A percentile compares a stretch with the other conserved stretches of the same genome.
These are phyloP conservation scores for Thalassiosira mediterranea DNA, from an alignment of 352 stramenopile species.

Conservation along the genomic window DNA sequence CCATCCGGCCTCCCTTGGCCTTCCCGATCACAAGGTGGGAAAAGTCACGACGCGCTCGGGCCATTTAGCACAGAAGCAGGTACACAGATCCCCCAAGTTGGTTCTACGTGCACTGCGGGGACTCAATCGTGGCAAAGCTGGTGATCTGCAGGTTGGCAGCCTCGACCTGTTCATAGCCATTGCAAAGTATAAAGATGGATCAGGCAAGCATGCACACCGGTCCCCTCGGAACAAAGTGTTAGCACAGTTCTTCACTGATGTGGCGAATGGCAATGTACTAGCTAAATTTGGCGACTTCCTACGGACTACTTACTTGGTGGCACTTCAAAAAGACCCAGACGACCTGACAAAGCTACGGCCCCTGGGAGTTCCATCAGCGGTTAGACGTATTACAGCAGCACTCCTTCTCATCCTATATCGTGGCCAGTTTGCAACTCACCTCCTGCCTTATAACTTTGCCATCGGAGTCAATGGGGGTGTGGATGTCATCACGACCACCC, in stretches of 20 bases:
- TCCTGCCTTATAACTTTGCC: conserved; percentile 31
- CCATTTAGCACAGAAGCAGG: neutral
- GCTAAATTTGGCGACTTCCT: neutral
- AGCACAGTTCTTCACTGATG: neutral
- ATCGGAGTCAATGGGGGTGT: conserved; percentile 11
- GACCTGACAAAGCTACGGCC: conserved; percentile 18
- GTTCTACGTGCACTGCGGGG: neutral
- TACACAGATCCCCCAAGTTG: neutral
- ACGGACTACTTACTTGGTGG: conserved; percentile 7
- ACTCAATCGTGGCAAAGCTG: conserved; percentile 6
- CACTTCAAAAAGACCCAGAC: conserved; percentile 18
- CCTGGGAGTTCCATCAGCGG: conserved; percentile 16
- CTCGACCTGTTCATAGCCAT: conserved; percentile 1
- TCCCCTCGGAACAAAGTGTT: neutral
- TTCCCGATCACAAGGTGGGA: neutral
- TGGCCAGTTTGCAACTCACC: conserved; percentile 4
- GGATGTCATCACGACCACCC: conserved; percentile 2
- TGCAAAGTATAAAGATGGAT: neutral
- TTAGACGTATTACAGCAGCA: conserved; percentile 15
- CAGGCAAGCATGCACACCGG: neutral
- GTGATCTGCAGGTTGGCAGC: neutral
- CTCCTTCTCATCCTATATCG: neutral
- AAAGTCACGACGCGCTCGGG: neutral
- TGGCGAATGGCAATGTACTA: conserved; percentile 1
- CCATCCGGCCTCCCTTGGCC: neutral